phyloP scores from a whole-genome alignment of 2,329 filamentous ascomycete species.

The Beauveria australis region DNA sequence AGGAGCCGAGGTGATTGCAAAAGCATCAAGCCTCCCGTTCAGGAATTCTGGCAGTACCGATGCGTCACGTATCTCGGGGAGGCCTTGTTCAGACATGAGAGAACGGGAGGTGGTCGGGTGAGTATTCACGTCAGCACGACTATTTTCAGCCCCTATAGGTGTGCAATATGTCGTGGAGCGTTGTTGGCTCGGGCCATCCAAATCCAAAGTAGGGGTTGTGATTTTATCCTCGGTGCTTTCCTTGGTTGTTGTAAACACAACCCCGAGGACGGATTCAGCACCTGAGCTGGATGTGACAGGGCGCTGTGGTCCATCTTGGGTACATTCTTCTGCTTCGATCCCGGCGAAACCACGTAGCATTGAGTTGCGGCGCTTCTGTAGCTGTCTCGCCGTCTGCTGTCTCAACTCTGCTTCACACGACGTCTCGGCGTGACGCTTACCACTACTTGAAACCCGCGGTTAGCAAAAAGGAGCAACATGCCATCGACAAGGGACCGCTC shows the following conservation, averaged over 20 bases:
- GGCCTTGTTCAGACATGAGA: not conserved
- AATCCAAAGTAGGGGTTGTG: too few relatives aligned
- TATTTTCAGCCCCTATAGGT: not conserved
- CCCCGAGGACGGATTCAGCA: not conserved
- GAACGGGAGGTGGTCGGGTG: not conserved
- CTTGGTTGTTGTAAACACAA: not conserved
- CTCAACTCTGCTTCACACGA: not conserved
- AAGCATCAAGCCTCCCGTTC: too few relatives aligned
- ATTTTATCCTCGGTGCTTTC: not conserved
- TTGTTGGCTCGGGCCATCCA: too few relatives aligned
- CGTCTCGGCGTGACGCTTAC: not conserved
- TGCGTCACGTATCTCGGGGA: not conserved
- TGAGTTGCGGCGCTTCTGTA: not conserved
- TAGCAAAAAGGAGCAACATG: not conserved
- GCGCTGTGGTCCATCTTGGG: not conserved
- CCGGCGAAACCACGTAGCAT: not conserved
- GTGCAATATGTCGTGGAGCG: not conserved
- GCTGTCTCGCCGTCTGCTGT: not conserved
- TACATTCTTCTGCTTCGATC: not conserved
- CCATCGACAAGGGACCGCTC: not conserved
- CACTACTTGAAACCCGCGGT: not conserved
- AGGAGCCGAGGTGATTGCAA: too few relatives aligned
- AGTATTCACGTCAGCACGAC: not conserved
- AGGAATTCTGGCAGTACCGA: not conserved
- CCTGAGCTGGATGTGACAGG: not conserved